phyloP scores from a whole-genome alignment of 768 basidiomycete species.

The Rhizopogon vulgaris region DNA sequence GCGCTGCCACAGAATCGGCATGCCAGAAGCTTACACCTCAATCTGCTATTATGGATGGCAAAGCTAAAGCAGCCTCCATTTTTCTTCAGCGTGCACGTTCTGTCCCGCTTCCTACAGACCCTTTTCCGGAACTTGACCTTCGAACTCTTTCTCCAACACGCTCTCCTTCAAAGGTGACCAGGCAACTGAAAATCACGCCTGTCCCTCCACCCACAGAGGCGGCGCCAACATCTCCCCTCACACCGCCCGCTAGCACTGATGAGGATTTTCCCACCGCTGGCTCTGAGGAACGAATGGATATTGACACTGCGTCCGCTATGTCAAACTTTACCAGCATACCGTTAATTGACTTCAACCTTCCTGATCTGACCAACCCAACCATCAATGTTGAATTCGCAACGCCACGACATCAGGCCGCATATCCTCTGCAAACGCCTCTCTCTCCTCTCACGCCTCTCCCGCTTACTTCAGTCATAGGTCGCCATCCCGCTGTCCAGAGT shows the following conservation, averaged over 20 bases:
- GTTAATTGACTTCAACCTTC: constrained; percentile 7
- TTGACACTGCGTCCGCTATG: constrained; percentile 13
- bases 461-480: constrained; percentile 32
- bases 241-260: neutral
- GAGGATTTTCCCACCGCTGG: neutral
- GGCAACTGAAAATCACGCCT: constrained; percentile 22
- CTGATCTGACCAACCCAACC: constrained; percentile 21
- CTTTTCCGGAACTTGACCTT: constrained; percentile 1
- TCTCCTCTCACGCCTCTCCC: constrained; percentile 49
- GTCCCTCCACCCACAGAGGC: constrained; percentile 14
- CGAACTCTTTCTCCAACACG: constrained; percentile 18
- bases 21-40: constrained; percentile 13
- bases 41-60: constrained; percentile 4
- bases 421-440: constrained; percentile 17
- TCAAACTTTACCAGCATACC: constrained; percentile 18
- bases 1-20: constrained; percentile 15
- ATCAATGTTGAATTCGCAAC: constrained; percentile 16
- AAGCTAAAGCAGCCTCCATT: neutral
- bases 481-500: constrained; percentile 6
- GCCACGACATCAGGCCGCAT: neutral
- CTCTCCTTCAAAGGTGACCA: constrained; percentile 14
- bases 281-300: constrained; percentile 14
- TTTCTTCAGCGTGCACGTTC: constrained; percentile 22
- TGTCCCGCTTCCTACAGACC: constrained; percentile 17
- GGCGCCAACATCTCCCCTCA: neutral